These are phyloP conservation scores for Didymella pomorum DNA, from an alignment of 2,329 filamentous ascomycete genomes.

Conservation along the genomic window DNA sequence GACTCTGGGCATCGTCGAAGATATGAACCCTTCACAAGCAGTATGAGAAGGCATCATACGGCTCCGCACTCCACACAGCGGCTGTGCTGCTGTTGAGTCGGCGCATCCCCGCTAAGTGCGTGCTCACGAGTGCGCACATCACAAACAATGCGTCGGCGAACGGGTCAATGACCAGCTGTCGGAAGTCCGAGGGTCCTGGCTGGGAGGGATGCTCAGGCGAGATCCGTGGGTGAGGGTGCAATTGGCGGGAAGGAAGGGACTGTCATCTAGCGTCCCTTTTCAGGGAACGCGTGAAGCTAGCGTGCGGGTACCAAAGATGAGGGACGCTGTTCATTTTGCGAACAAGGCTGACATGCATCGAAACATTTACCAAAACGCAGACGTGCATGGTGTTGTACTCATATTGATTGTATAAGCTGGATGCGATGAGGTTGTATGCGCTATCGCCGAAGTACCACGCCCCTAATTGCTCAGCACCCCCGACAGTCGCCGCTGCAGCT, in stretches of 20 bases:
- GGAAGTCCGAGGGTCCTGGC: constrained; percentile 7
- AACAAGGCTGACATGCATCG: constrained; percentile 1
- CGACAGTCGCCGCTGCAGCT: constrained; percentile 49
- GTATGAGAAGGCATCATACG: constrained; percentile 9
- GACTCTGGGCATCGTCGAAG: not conserved
- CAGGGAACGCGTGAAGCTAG: not conserved
- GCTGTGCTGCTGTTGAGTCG: constrained; percentile 6
- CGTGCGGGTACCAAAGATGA: not conserved
- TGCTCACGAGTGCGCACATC: constrained; percentile 5
- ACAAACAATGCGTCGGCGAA: constrained; percentile 7
- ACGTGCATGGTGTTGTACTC: not conserved
- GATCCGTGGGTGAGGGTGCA: not conserved
- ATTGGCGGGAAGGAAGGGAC: not conserved
- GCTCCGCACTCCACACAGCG: constrained; percentile 17
- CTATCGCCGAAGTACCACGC: not conserved
- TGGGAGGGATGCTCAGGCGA: constrained; percentile 1
- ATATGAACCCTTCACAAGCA: not conserved
- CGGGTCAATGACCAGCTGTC: constrained; percentile 10
- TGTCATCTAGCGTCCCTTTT: not conserved
- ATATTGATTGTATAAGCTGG: not conserved
- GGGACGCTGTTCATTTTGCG: not conserved
- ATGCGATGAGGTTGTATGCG: not conserved
- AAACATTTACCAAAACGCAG: not conserved
- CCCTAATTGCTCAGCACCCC: constrained; percentile 39
- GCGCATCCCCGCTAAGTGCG: constrained; percentile 17